Percentiles rank a stretch among this genome's conserved stretches.
These are phyloP conservation scores for Aspergillus fructus DNA, from an alignment of 2,329 filamentous ascomycete genomes.

Conservation along the genomic window DNA sequence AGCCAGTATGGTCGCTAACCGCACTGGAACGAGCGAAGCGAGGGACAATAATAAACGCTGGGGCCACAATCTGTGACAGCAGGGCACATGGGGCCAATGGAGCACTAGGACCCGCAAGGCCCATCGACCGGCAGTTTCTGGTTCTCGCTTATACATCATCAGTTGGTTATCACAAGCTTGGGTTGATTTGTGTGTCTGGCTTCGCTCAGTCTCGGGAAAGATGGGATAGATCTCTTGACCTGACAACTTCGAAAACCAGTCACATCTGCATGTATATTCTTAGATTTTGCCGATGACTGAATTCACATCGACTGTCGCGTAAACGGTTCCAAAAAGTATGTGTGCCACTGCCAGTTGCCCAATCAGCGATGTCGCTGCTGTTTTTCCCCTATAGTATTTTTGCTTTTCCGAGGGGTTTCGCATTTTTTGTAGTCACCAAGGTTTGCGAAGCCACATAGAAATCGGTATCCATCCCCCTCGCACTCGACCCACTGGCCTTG, in stretches of 20 bases:
- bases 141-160: conserved; percentile 11
- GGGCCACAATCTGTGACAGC: neutral
- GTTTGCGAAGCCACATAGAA: conserved; percentile 12
- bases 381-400: conserved; percentile 2
- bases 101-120: conserved; percentile 3
- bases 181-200: neutral
- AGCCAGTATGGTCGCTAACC: conserved; percentile 1
- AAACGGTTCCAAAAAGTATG: conserved; percentile 16
- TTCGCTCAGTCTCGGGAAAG: neutral
- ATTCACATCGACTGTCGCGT: conserved; percentile 14
- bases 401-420: conserved; percentile 7
- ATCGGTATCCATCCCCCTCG: conserved; percentile 12
- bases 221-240: conserved; percentile 15
- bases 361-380: neutral
- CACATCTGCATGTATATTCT: conserved; percentile 15
- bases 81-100: conserved; percentile 1
- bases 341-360: neutral
- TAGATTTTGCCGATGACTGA: conserved; percentile 7
- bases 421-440: conserved; percentile 2
- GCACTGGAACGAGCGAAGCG: neutral
- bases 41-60: neutral
- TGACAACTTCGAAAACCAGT: conserved; percentile 14
- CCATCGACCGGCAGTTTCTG: neutral
- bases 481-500: conserved; percentile 8
- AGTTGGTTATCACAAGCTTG: conserved; percentile 5